Base-by-base conservation (phyloP, 148 eudicot genomes). In the Rhododendron henanense region DNA sequence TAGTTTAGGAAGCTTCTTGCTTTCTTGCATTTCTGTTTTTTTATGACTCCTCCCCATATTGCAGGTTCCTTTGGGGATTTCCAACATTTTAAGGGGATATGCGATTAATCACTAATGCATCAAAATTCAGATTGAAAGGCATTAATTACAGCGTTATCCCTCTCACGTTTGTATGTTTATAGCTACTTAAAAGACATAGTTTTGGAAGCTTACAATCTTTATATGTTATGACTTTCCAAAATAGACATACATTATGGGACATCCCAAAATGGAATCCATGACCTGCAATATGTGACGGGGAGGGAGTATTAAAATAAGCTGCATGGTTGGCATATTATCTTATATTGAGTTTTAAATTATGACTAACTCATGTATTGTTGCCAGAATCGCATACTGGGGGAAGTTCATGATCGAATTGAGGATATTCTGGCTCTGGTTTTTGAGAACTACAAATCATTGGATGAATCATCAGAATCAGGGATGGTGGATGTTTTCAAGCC, bases 381-480 rank as follows among this genome's bases (percentile, higher is more conserved):
- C 14, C 91, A 96, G 98, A 95, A 93, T 85, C 98, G 98, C 85
- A 93, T 94, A 80, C 82, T 96, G 81, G 98, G 98, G 84, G 98
- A 94, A 89, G 93, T 96, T 73, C 92, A 91, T 83, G 98, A 96
- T 80, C 93, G 92, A 83, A 85, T 96, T 45, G 96, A 94, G 85
- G 93, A 92, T 88, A 94, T 93, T 86, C 93, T 94, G 83, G 93
- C 96, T 81, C 91, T 96, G 85, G 93, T 88, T 69, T 96, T 96
- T 88, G 96, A 93, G 88, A 96, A 96, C 78, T 96, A 93, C 93
- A 94, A 96, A 87, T 91, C 98, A n/a, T 87, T 96, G 85, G 98
- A 93, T 88, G 98, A 96, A 87, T 92, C 91, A 69, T 82, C 92
- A n/a, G 87, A 92, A 28, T 92, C 96, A 21, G 98, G 98, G 63